These are phyloP conservation scores for Calamus simplicifolius DNA, from an alignment of 176 grass and related monocot genomes.

Conservation along the genomic window DNA sequence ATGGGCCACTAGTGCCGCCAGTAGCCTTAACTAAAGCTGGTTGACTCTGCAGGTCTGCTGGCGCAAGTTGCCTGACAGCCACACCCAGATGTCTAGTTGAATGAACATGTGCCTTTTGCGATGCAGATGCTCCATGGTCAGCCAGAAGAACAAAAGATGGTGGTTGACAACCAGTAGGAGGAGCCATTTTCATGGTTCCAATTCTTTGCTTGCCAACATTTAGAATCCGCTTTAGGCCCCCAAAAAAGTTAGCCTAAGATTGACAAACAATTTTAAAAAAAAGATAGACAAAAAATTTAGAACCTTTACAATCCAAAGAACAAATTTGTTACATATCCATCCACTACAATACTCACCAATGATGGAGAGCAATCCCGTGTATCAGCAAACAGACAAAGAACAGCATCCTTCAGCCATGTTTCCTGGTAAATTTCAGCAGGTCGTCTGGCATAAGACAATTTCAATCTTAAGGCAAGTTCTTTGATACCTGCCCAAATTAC, in stretches of 20 bases:
- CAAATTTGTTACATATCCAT: not conserved
- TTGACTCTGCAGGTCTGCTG: slow-evolving; percentile 46
- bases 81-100: slow-evolving; percentile 69
- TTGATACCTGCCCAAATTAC: not conserved
- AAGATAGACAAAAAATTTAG: no score
- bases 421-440: slow-evolving; percentile 59
- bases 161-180: slow-evolving; percentile 18
- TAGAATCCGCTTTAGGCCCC: slow-evolving; percentile 60
- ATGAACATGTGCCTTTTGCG: slow-evolving; percentile 44
- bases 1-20: slow-evolving; percentile 25
- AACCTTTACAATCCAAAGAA: not conserved
- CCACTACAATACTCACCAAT: slow-evolving; percentile 55
- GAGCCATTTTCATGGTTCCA: slow-evolving; percentile 30
- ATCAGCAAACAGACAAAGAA: slow-evolving; percentile 65
- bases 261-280: slow-evolving; percentile 12
- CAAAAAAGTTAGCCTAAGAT: slow-evolving; percentile 72
- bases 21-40: slow-evolving; percentile 28
- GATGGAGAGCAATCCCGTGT: slow-evolving; percentile 70
- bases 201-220: slow-evolving; percentile 50
- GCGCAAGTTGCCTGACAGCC: slow-evolving; percentile 92
- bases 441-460: slow-evolving; percentile 36
- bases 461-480: slow-evolving; percentile 27
- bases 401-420: slow-evolving; percentile 80
- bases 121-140: slow-evolving; percentile 29
- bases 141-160: slow-evolving; percentile 34